Percentiles rank a stretch among this genome's conserved stretches.
These are phyloP conservation scores for Russula sp. DNA, from an alignment of 768 basidiomycete genomes.

Conservation along the genomic window DNA sequence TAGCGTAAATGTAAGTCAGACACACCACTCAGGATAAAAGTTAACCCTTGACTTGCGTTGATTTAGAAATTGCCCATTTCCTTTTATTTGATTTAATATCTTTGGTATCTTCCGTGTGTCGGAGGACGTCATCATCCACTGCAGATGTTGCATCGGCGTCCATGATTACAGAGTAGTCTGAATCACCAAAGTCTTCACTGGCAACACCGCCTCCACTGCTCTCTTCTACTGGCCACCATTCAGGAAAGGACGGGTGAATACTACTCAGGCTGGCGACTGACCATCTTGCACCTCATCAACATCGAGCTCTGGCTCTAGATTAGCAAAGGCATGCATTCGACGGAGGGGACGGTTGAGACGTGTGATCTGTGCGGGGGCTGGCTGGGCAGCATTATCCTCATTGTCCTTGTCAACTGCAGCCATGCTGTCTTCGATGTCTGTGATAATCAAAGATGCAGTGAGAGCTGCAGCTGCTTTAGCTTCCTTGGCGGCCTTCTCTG, in stretches of 20 bases:
- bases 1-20: not conserved
- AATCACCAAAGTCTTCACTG: not conserved
- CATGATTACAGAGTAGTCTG: not conserved
- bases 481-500: not conserved
- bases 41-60: not conserved
- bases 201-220: not conserved
- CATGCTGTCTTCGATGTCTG: not conserved
- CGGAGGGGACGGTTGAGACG: not conserved
- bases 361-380: not conserved
- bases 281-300: not conserved
- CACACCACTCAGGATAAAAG: not conserved
- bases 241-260: not conserved
- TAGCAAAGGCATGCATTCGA: not conserved
- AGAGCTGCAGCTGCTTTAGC: not conserved
- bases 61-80: not conserved
- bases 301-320: not conserved
- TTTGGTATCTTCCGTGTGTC: not conserved
- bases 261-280: not conserved
- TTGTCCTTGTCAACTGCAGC: not conserved
- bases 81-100: not conserved
- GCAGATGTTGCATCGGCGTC: not conserved
- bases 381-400: not conserved
- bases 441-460: not conserved
- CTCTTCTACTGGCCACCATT: not conserved
- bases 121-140: not conserved